Evolutionary conservation across 2,329 filamentous ascomycete species (phyloP).

Genomic region (Aspergillus sp.): DNA sequence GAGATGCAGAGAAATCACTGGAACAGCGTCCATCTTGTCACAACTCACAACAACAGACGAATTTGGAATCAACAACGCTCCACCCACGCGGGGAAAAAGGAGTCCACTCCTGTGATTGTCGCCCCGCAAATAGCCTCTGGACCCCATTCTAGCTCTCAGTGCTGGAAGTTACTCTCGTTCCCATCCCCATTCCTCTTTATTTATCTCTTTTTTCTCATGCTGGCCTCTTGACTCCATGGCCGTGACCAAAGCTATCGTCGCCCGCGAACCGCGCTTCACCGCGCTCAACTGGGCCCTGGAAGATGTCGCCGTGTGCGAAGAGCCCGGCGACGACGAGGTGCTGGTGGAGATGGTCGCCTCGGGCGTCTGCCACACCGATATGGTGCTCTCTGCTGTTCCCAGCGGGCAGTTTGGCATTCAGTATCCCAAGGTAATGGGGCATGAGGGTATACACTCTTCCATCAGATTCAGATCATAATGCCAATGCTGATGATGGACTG

Average conservation of each 20-base stretch:
- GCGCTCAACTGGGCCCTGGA: conserved; percentile 3
- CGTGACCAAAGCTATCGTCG: conserved; percentile 4
- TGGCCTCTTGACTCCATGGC: background rate
- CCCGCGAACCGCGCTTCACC: conserved; percentile 3
- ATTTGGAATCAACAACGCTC: too few species aligned
- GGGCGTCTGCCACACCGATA: conserved; percentile 22
- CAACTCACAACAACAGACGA: too few species aligned
- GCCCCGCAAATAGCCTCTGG: too few species aligned
- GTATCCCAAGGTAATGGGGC: conserved; percentile 30
- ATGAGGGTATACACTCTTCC: conserved; percentile 22
- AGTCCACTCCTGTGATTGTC: too few species aligned
- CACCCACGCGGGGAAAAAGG: too few species aligned
- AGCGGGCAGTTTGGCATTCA: conserved; percentile 4
- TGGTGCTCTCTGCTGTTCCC: conserved; percentile 14
- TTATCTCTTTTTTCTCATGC: too few species aligned
- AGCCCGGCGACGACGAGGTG: conserved; percentile 17
- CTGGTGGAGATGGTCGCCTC: conserved; percentile 17
- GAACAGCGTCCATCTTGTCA: too few species aligned
- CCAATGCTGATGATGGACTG: background rate
- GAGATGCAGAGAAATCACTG: too few species aligned
- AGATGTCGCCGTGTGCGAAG: background rate
- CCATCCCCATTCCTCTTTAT: too few species aligned
- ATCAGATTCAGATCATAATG: background rate
- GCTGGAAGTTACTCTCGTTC: too few species aligned
- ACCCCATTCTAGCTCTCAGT: too few species aligned